phyloP scores from a whole-genome alignment of 768 basidiomycete genomes.

The Russula dissimulans region DNA sequence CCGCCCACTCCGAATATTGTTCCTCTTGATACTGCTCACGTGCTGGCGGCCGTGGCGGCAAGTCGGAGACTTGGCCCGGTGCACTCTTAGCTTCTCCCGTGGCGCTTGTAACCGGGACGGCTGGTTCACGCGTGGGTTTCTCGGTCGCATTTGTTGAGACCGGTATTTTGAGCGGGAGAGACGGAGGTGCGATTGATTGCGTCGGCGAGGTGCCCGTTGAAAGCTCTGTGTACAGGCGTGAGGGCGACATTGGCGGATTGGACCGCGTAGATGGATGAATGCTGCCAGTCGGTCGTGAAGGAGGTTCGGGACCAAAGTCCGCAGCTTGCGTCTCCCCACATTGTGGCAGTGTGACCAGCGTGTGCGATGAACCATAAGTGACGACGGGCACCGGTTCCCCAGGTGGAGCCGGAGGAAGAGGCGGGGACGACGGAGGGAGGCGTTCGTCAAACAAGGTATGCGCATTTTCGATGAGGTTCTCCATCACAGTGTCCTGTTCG shows the following conservation, averaged over 20 bases:
- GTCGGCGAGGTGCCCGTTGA: neutral
- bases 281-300: slow-evolving; percentile 57
- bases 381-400: slow-evolving; percentile 51
- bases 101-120: neutral
- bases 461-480: slow-evolving; percentile 71
- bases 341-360: slow-evolving; percentile 42
- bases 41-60: neutral
- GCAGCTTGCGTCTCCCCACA: slow-evolving; percentile 29
- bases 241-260: slow-evolving; percentile 6
- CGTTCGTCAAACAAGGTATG: slow-evolving; percentile 58
- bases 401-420: slow-evolving; percentile 62
- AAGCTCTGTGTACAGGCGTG: neutral
- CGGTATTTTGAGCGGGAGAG: neutral
- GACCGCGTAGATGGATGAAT: slow-evolving; percentile 67
- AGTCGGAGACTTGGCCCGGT: neutral
- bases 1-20: neutral
- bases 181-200: neutral
- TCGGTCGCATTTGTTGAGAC: neutral
- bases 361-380: slow-evolving; percentile 64
- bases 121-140: neutral
- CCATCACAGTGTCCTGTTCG: slow-evolving; percentile 63
- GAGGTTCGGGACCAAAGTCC: slow-evolving; percentile 68
- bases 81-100: neutral
- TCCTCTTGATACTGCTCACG: neutral
- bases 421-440: slow-evolving; percentile 40